Base-by-base conservation (phyloP, 257 asterid species). In the Hygrophila difformis region DNA sequence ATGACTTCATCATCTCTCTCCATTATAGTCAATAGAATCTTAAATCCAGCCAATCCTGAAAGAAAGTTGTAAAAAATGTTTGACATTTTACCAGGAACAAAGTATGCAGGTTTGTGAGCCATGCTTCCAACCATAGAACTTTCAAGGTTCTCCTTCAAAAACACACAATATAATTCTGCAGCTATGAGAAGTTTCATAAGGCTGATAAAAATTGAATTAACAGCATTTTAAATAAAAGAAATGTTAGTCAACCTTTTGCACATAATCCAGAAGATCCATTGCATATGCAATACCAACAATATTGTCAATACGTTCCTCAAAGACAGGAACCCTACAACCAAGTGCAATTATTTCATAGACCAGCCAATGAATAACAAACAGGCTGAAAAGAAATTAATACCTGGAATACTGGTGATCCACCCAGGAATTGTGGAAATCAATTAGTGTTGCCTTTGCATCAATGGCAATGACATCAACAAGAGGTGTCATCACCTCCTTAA, bases 401-500 rank as follows among this genome's bases (percentile, higher is more conserved):
- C 96, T 83, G 51, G 97, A 91, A 69, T 86, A 91, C 43, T 91
- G 97, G 74, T 91, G 99, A 36, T 84, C 85, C 71, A 82, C 81
- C 99, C 99, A 91, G 35, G 91, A 74, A 64, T 70, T 74, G 49
- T 91, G 95, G 72, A 91, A 91, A 67, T 86, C 99, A 56, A 91
- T 77, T 34, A 86, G 83, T 39, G 95, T 75, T 62, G 99, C 83
- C 70, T 94, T 53, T 59, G 82, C 71, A 68, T 91, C 97, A 55
- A 91, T 86, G 31, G 96, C 99, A 60, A 91, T 93, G 41, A 86
- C 93, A 66, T 91, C 96, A 58, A 91, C 87, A 58, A 91, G 95
- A 36, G 99, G 96, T 26, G 99, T 91, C 99, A 91, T 91, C 67
- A 91, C 97, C 76, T 91, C 99, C 69, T 95, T 76, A 44, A 91